Percentiles rank a stretch among this genome's conserved stretches.
Evolutionary conservation across 768 basidiomycete genomes (phyloP).

Genomic region (Mycena latifolia): DNA sequence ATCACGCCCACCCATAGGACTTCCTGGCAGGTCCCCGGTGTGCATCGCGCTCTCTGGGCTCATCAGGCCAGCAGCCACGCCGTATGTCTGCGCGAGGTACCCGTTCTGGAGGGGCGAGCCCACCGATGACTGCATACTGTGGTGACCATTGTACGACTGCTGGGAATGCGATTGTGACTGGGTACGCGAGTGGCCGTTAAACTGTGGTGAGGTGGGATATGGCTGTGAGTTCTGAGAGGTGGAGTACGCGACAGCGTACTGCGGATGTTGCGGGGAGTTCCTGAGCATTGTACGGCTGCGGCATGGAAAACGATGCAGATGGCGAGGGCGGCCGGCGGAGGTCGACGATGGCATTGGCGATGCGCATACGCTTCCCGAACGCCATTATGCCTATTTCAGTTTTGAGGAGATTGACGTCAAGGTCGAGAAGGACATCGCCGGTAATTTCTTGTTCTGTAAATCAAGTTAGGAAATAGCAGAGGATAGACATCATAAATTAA

Average conservation of each 20-base stretch:
- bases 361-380: conserved; percentile 94
- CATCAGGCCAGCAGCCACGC: conserved; percentile 36
- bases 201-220: conserved; percentile 36
- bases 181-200: conserved; percentile 50
- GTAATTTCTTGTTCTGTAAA: conserved; percentile 95
- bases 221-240: conserved; percentile 36
- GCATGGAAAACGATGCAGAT: conserved; percentile 45
- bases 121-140: conserved; percentile 35
- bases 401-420: conserved; percentile 93
- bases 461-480: conserved; percentile 18
- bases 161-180: conserved; percentile 60
- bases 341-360: conserved; percentile 93
- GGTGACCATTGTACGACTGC: conserved; percentile 57
- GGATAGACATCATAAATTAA: conserved; percentile 27
- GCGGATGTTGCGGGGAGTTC: conserved; percentile 46
- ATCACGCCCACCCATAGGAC: conserved; percentile 12
- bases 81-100: conserved; percentile 40
- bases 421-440: conserved; percentile 95
- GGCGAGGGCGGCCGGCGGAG: conserved; percentile 76
- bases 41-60: conserved; percentile 41
- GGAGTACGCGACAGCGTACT: conserved; percentile 48
- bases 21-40: conserved; percentile 31
- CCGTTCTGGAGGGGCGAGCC: conserved; percentile 33
- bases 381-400: conserved; percentile 92
- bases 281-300: conserved; percentile 25